A percentile compares a stretch with the other conserved stretches of the same genome.
phyloP scores from a whole-genome alignment of 2,329 filamentous ascomycete species.

The Plectosphaerella plurivora region DNA sequence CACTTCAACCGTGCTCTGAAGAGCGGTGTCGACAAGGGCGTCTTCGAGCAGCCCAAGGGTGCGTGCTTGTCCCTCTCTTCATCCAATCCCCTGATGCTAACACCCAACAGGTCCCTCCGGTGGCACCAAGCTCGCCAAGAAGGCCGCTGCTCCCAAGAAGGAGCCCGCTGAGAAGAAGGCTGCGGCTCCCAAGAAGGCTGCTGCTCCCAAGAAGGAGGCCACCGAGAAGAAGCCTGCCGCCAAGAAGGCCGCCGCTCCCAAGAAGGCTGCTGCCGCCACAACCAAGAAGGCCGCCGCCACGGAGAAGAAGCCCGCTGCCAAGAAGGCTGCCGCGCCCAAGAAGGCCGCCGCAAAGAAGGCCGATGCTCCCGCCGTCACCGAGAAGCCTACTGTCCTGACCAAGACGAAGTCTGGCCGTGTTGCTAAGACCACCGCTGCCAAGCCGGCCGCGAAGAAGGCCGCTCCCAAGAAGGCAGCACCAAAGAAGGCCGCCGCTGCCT shows the following conservation, averaged over 20 bases:
- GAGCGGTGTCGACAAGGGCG: constrained; percentile 77
- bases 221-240: constrained; percentile 25
- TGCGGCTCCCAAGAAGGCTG: constrained; percentile 12
- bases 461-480: constrained; percentile 32
- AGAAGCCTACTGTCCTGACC: constrained; percentile 65
- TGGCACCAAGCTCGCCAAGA: constrained; percentile 89
- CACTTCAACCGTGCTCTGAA: constrained; percentile 86
- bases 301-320: constrained; percentile 24
- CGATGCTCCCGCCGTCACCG: constrained; percentile 54
- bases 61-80: constrained; percentile 28
- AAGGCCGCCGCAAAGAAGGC: constrained; percentile 38
- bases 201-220: constrained; percentile 25
- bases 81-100: constrained; percentile 12
- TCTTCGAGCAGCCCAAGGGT: constrained; percentile 91
- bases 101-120: constrained; percentile 67
- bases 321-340: constrained; percentile 19
- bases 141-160: constrained; percentile 42
- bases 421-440: constrained; percentile 60
- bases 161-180: constrained; percentile 31
- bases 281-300: constrained; percentile 28
- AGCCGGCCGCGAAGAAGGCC: constrained; percentile 40
- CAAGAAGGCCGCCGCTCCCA: constrained; percentile 16
- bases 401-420: constrained; percentile 88
- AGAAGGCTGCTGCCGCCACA: constrained; percentile 20
- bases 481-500: constrained; percentile 23